These are phyloP conservation scores for Cercospora sp. DNA, from an alignment of 2,329 filamentous ascomycete species.

Conservation along the genomic window DNA sequence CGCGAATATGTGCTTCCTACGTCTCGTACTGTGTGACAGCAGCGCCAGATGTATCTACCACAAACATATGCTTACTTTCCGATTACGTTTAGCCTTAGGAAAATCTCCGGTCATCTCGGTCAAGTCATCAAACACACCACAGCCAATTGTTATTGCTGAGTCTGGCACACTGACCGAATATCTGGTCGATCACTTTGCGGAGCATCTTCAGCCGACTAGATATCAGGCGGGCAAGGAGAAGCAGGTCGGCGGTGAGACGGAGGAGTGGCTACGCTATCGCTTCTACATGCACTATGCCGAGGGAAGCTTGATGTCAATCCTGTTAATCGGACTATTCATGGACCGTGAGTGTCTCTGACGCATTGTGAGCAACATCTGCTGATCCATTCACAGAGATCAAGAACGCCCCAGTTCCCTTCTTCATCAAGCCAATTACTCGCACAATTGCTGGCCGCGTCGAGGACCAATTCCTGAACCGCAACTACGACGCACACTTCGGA, in stretches of 20 bases:
- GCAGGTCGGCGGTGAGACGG: constrained; percentile 58
- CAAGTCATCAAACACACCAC: constrained; percentile 45
- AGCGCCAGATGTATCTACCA: not conserved
- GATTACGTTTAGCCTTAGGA: constrained; percentile 58
- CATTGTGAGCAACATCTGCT: not conserved
- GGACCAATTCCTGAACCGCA: constrained; percentile 48
- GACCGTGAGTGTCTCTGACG: constrained; percentile 46
- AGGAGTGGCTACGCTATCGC: constrained; percentile 61
- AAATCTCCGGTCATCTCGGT: constrained; percentile 81
- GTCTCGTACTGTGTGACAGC: not conserved
- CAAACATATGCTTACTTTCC: not conserved
- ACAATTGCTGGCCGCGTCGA: constrained; percentile 55
- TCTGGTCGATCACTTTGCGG: constrained; percentile 67
- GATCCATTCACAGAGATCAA: constrained; percentile 37
- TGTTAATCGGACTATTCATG: constrained; percentile 66
- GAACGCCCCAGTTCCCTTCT: constrained; percentile 63
- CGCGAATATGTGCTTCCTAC: not conserved
- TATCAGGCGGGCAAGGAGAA: constrained; percentile 58
- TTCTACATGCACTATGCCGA: constrained; percentile 84
- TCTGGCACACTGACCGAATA: constrained; percentile 81
- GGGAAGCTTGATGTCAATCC: constrained; percentile 74
- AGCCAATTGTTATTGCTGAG: constrained; percentile 71
- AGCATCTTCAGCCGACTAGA: constrained; percentile 53
- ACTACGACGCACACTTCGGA: constrained; percentile 51
- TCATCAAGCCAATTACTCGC: constrained; percentile 64